These are phyloP conservation scores for Fraxinus greggii DNA, from an alignment of 305 asterid genomes.

Conservation along the genomic window DNA sequence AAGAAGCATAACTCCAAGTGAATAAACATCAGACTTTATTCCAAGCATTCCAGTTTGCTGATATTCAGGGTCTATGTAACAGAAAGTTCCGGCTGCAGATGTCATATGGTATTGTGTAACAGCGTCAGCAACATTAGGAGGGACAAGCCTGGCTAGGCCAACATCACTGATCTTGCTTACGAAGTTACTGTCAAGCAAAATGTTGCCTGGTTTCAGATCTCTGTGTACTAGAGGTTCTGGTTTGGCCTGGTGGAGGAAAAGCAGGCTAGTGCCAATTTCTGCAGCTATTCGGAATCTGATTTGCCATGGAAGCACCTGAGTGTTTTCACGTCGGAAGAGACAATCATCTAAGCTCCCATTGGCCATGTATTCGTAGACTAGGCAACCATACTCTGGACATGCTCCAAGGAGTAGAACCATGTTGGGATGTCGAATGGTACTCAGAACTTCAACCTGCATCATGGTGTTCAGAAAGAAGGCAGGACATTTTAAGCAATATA, in stretches of 20 bases:
- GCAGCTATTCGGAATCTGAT: constrained; percentile 14
- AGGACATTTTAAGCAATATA: background rate
- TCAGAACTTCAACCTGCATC: constrained; percentile 10
- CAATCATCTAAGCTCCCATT: background rate
- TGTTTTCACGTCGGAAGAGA: constrained; percentile 6
- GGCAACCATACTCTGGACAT: constrained; percentile 6
- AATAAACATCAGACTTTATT: constrained; percentile 35
- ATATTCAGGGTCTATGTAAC: constrained; percentile 10
- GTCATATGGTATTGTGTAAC: constrained; percentile 12
- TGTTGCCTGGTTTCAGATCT: constrained; percentile 1
- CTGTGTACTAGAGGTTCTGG: constrained; percentile 5
- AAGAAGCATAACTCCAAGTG: constrained; percentile 39
- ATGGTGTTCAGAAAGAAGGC: background rate
- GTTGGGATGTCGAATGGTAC: constrained; percentile 9
- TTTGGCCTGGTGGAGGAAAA: constrained; percentile 11
- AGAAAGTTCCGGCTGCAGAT: constrained; percentile 14
- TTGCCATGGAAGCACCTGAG: constrained; percentile 10
- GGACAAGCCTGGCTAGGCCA: constrained; percentile 14
- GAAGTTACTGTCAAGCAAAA: constrained; percentile 11
- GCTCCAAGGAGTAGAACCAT: constrained; percentile 20
- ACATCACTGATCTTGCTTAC: constrained; percentile 5
- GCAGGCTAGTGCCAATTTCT: constrained; percentile 9
- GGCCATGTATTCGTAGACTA: background rate
- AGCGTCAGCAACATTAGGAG: background rate
- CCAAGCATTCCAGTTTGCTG: constrained; percentile 21